phyloP scores from a whole-genome alignment of 768 basidiomycete species.

The Austroboletus eburneus region DNA sequence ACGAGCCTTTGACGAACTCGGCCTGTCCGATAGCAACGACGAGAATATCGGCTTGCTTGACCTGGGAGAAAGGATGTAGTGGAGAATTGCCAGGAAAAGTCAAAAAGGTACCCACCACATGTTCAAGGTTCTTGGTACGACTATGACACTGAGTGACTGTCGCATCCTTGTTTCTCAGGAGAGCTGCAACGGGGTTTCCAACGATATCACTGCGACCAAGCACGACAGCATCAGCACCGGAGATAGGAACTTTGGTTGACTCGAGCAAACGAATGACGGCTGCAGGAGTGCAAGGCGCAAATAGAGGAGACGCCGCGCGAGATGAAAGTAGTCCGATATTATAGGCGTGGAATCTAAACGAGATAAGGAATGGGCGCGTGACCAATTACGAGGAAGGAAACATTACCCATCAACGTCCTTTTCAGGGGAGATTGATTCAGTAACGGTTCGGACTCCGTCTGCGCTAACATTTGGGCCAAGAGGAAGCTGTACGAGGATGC shows the following conservation, averaged over 20 bases:
- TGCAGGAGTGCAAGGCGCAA: slow-evolving; percentile 92
- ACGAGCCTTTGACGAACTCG: slow-evolving; percentile 85
- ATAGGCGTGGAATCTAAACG: slow-evolving; percentile 87
- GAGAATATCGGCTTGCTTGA: slow-evolving; percentile 84
- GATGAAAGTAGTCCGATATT: slow-evolving; percentile 96
- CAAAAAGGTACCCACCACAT: slow-evolving; percentile 52
- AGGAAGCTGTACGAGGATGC: slow-evolving; percentile 94
- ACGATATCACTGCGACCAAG: slow-evolving; percentile 98
- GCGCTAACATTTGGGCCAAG: slow-evolving; percentile 77
- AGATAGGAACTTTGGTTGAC: slow-evolving; percentile 70
- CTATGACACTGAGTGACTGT: slow-evolving; percentile 99
- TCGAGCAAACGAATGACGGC: slow-evolving; percentile 90
- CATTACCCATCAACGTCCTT: slow-evolving; percentile 96
- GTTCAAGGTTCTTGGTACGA: slow-evolving; percentile 74
- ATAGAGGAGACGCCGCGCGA: slow-evolving; percentile 83
- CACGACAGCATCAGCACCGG: slow-evolving; percentile 83
- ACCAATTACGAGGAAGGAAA: background rate
- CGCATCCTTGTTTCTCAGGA: slow-evolving; percentile 86
- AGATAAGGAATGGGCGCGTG: background rate
- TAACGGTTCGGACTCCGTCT: slow-evolving; percentile 84
- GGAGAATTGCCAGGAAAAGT: slow-evolving; percentile 7
- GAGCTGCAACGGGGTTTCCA: slow-evolving; percentile 88
- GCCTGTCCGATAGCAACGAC: slow-evolving; percentile 97
- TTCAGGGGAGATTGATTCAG: slow-evolving; percentile 89
- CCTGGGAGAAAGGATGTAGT: slow-evolving; percentile 37